Evolutionary conservation across 1,284 basidiomycete species (phyloP).

Genomic region (Microbotryum intermedium): DNA sequence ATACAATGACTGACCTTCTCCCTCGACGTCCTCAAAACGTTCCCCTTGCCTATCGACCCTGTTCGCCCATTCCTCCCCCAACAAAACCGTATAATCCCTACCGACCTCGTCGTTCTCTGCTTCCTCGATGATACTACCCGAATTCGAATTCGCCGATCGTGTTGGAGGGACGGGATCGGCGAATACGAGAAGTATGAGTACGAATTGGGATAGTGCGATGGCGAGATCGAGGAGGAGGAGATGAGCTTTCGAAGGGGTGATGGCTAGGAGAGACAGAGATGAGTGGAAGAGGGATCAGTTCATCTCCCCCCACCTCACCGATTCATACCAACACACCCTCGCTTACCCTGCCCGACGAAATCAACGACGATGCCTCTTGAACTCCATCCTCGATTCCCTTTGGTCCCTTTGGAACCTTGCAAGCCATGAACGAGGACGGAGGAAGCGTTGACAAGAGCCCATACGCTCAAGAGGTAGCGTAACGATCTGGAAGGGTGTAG

Average conservation of each 20-base stretch:
- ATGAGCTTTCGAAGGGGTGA: conserved; percentile 4
- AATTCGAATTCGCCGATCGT: too few species aligned
- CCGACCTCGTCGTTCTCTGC: background rate
- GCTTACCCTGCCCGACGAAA: conserved; percentile 21
- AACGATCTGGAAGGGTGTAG: conserved; percentile 8
- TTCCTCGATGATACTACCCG: background rate
- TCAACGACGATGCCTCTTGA: conserved; percentile 15
- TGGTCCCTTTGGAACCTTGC: conserved; percentile 17
- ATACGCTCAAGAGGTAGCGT: conserved; percentile 6
- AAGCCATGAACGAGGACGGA: background rate
- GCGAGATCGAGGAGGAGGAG: conserved; percentile 4
- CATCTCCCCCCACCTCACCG: too few species aligned
- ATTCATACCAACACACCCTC: too few species aligned
- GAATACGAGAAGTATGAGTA: conserved; percentile 7
- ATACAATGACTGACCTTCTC: too few species aligned
- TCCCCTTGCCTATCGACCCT: too few species aligned
- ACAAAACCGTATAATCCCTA: conserved; percentile 4
- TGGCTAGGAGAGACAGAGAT: background rate
- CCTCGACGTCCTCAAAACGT: too few species aligned
- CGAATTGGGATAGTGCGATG: conserved; percentile 6
- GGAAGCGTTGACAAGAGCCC: background rate
- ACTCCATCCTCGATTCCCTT: conserved; percentile 7
- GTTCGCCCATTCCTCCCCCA: background rate
- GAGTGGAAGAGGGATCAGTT: background rate
- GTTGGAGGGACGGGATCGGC: conserved; percentile 8